Evolutionary conservation across 1,139 yeast genomes (phyloP).

Genomic region (Taiozyma sp.): DNA sequence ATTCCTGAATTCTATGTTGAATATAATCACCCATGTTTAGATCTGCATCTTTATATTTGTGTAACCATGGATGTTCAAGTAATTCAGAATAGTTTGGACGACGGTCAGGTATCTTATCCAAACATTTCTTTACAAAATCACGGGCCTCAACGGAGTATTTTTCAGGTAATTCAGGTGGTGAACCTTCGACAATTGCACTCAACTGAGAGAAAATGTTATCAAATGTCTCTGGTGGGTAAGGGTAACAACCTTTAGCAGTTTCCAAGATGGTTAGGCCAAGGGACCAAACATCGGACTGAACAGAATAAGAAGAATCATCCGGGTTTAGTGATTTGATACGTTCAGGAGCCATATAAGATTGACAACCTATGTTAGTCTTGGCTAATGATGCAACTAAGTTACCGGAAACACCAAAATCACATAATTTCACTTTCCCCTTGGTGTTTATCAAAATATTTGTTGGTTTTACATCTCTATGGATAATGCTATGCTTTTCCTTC

Average conservation of each 20-base stretch:
- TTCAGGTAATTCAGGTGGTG: constrained; percentile 71
- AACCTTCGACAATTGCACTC: constrained; percentile 95
- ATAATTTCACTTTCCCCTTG: constrained; percentile 79
- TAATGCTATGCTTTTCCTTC: constrained; percentile 85
- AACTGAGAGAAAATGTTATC: constrained; percentile 87
- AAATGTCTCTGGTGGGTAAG: constrained; percentile 92
- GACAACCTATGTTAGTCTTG: constrained; percentile 95
- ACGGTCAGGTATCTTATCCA: constrained; percentile 72
- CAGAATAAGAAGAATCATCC: constrained; percentile 80
- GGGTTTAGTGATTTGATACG: constrained; percentile 64
- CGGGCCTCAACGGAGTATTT: constrained; percentile 73
- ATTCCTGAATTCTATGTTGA: constrained; percentile 31
- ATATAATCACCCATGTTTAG: constrained; percentile 31
- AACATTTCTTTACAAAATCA: constrained; percentile 72
- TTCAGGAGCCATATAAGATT: constrained; percentile 99
- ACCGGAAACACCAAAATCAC: constrained; percentile 97
- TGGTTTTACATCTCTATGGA: constrained; percentile 97
- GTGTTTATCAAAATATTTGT: constrained; percentile 84
- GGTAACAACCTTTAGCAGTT: constrained; percentile 86
- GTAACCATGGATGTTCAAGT: constrained; percentile 79
- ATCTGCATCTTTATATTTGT: constrained; percentile 38
- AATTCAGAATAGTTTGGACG: constrained; percentile 81
- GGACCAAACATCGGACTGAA: constrained; percentile 96
- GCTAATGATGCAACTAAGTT: constrained; percentile 94
- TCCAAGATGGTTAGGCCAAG: constrained; percentile 85